Evolutionary conservation across 768 basidiomycete species (phyloP).

Genomic region (Mycena belliarum): DNA sequence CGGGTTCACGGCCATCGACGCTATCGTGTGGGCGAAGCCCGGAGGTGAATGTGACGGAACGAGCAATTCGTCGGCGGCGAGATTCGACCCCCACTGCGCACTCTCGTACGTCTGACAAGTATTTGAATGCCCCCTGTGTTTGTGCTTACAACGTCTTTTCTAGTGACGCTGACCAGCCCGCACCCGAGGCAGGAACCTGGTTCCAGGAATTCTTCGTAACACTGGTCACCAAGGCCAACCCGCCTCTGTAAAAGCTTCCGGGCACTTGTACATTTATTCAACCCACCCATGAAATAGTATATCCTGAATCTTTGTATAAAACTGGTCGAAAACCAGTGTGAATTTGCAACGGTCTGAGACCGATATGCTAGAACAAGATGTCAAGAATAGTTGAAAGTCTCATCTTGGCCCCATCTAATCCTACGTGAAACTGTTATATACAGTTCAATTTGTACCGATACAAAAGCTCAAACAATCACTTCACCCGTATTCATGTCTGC

Average conservation of each 20-base stretch:
- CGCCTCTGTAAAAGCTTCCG: conserved; percentile 39
- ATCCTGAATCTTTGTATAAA: no score
- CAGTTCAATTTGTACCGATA: neutral
- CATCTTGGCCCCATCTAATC: no score
- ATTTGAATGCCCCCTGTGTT: neutral
- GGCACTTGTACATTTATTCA: neutral
- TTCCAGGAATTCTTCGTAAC: conserved; percentile 67
- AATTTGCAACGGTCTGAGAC: no score
- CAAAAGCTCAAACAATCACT: neutral
- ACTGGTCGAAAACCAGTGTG: no score
- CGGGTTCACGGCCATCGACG: conserved; percentile 37
- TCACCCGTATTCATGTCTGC: neutral
- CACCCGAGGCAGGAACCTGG: conserved; percentile 67
- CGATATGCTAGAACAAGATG: no score
- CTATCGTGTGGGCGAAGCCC: conserved; percentile 49
- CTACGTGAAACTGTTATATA: no score
- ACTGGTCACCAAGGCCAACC: conserved; percentile 56
- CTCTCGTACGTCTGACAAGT: conserved; percentile 38
- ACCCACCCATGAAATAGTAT: neutral
- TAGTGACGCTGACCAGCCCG: conserved; percentile 54
- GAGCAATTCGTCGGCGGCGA: conserved; percentile 32
- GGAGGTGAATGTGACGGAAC: conserved; percentile 48
- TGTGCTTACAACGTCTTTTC: conserved; percentile 5
- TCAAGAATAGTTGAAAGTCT: no score
- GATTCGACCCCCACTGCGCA: conserved; percentile 38